Percentiles rank a stretch among this genome's conserved stretches.
These are phyloP conservation scores for Omphalea diandra DNA, from an alignment of 441 rosid species.

Conservation along the genomic window DNA sequence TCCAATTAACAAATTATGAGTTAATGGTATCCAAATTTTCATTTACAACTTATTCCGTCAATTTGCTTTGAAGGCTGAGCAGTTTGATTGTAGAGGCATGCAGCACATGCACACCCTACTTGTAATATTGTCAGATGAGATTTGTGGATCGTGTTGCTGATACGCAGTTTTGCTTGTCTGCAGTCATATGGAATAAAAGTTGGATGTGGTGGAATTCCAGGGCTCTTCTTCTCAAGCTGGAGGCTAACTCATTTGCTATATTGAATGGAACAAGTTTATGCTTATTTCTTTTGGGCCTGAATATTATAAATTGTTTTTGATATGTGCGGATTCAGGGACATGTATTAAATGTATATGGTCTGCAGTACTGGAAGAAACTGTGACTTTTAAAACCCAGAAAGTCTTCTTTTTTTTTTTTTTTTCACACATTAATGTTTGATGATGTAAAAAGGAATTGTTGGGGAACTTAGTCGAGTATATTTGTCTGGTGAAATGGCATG, in stretches of 20 bases:
- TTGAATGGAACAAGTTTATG: constrained; percentile 9
- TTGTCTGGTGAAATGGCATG: background rate
- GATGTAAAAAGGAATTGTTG: background rate
- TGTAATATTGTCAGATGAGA: constrained; percentile 6
- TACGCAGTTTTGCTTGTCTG: constrained; percentile 5
- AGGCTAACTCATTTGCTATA: constrained; percentile 35
- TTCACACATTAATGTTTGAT: background rate
- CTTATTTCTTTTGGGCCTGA: constrained; percentile 14
- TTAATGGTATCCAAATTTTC: no score
- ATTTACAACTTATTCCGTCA: background rate
- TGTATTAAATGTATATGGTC: constrained; percentile 22
- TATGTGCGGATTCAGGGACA: background rate
- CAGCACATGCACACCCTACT: no score
- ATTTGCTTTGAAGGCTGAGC: no score
- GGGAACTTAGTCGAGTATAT: no score
- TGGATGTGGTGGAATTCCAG: constrained; percentile 93
- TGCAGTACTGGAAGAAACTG: background rate
- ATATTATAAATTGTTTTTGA: constrained; percentile 9
- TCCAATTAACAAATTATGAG: no score
- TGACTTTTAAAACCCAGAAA: constrained; percentile 4
- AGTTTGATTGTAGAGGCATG: no score
- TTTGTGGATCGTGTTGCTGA: constrained; percentile 21
- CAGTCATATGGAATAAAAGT: constrained; percentile 96
- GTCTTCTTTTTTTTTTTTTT: background rate
- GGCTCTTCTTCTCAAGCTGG: constrained; percentile 74